Conservation (phyloP, 208 protist genomes). For the Leishmania tropica region DNA sequence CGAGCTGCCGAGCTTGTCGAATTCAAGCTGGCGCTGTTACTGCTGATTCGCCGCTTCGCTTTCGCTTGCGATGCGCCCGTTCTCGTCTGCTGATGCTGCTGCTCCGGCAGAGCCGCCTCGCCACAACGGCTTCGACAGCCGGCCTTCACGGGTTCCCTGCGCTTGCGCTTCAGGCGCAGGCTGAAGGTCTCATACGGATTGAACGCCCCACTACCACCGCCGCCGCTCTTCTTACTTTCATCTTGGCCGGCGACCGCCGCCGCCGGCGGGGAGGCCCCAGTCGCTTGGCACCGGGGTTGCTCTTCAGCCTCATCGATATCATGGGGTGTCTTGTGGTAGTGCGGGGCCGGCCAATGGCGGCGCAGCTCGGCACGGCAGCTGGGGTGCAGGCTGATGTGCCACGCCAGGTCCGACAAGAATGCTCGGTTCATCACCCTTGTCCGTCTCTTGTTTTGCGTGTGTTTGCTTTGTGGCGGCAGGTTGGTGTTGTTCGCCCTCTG, state of each 20-base stretch:
- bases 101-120: background rate
- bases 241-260: background rate
- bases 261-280: background rate
- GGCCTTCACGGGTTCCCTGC: background rate
- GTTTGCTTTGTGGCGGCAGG: background rate
- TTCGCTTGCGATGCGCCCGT: background rate
- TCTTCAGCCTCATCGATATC: constrained; percentile 11
- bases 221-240: background rate
- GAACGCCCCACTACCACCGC: background rate
- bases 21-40: background rate
- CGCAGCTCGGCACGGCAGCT: constrained; percentile 35
- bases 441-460: background rate
- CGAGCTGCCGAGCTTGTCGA: background rate
- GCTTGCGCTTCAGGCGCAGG: background rate
- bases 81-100: background rate
- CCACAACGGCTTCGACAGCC: background rate
- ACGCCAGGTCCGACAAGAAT: constrained; percentile 33
- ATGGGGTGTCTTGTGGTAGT: constrained; percentile 34
- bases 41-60: background rate
- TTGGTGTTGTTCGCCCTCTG: background rate
- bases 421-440: background rate
- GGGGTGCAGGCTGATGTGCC: constrained; percentile 39
- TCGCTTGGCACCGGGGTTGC: background rate
- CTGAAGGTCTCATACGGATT: constrained; percentile 12
- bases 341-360: constrained; percentile 58